Conservation (phyloP, 345 rosid species). For the Microthlaspi erraticum region DNA sequence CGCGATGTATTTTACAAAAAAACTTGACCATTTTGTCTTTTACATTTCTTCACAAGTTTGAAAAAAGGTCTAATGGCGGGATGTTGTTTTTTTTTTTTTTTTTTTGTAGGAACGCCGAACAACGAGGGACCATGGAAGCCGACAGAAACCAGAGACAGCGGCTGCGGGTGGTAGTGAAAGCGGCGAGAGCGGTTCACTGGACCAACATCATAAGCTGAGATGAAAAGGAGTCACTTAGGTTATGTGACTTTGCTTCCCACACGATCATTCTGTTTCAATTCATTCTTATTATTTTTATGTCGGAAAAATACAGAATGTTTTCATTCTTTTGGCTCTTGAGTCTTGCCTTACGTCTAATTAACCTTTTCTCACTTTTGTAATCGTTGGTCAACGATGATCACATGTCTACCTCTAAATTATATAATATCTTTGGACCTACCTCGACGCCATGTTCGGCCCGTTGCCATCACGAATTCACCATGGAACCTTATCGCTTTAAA, state of each 20-base stretch:
- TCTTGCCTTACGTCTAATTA: slow-evolving; percentile 29
- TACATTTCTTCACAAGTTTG: not conserved
- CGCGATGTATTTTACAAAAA: slow-evolving; percentile 51
- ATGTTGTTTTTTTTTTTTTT: no score
- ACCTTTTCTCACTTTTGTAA: slow-evolving; percentile 29
- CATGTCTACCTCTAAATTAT: slow-evolving; percentile 11
- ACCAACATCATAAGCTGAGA: slow-evolving; percentile 38
- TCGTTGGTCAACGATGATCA: slow-evolving; percentile 31
- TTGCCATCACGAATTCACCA: slow-evolving; percentile 10
- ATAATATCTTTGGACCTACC: slow-evolving; percentile 27
- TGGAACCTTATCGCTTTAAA: slow-evolving; percentile 24
- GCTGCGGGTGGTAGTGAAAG: slow-evolving; percentile 17
- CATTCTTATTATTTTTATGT: slow-evolving; percentile 14
- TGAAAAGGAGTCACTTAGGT: slow-evolving; percentile 14
- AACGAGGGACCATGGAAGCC: slow-evolving; percentile 40
- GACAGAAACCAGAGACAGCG: slow-evolving; percentile 34
- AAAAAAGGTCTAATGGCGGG: slow-evolving; percentile 7
- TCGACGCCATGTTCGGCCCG: slow-evolving; percentile 29
- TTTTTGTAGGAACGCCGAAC: slow-evolving; percentile 43
- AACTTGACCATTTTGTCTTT: not conserved
- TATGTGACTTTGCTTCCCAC: slow-evolving; percentile 31
- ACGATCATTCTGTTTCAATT: slow-evolving; percentile 19
- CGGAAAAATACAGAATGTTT: slow-evolving; percentile 8
- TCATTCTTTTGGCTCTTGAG: slow-evolving; percentile 38
- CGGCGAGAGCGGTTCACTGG: slow-evolving; percentile 40